Evolutionary conservation across 2,329 filamentous ascomycete genomes (phyloP), one percentile per base, ranked within the genome.

Genomic region (Claviceps purpurea): DNA sequence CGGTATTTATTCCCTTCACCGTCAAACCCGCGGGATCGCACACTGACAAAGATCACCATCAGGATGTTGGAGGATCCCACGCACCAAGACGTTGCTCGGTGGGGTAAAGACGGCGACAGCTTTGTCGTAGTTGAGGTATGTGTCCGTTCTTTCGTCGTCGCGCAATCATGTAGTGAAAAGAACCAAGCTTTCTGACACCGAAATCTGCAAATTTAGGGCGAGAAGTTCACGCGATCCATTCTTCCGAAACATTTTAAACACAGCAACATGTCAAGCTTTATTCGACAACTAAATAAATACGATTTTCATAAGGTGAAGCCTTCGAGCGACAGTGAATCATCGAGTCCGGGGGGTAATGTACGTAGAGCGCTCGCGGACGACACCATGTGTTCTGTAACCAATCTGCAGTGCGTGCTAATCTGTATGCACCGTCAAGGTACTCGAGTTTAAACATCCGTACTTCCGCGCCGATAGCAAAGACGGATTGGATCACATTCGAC

Each of bases 211-310:
- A 40, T 38, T 22, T 24, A 96, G 91, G 95, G 94, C 68, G 91
- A 97, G 68, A 95, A 95, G 68, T 98, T 98, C 64, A 97, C 93
- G 22, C 95, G 96, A 67, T 86, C 87, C 41, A 95, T 98, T 61
- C 80, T 98, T 16, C 93, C 93, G 2, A 96, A 97, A 66, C 89
- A 97, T 63, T 98, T 98, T 76, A 98, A 98, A 70, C 93, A 97
- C 71, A 95, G 89, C 78, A 96, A 96, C 68, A 96, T 96, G 72
- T 90, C 90, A 37, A 95, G 89, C 69, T 96, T 96, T 65, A 90
- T 96, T 54, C 85, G 90, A 48, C 90, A 96, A 67, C 73, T 96
- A 54, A 96, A 96, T 73, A 96, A 96, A 67, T 96, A 95, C 68
- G 90, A 95, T 65, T 98, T 98, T 61, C 93, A 98, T 75, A 98